Base-by-base conservation (phyloP, 78 protist species). In the Thecamonas trahens region DNA sequence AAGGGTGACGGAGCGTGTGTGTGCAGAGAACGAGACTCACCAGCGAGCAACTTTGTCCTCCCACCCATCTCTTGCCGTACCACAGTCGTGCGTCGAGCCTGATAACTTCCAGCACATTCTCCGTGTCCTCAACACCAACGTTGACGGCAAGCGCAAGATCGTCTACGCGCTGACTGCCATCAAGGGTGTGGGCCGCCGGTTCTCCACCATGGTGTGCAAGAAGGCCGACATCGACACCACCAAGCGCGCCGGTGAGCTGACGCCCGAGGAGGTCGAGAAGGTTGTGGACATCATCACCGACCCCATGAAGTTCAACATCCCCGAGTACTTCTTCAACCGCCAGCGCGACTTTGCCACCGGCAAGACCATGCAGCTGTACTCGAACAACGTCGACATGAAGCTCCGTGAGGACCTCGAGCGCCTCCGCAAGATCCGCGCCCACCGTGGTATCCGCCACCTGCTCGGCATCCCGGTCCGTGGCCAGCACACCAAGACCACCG, bases 401-500 rank as follows among this genome's bases (percentile, higher is more conserved):
- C 79, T 89, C 70, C 95, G 99, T 81, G 99, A 96, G 66, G 99
- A 95, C 73, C 65, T 97, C 47, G 98, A 96, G 90, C 84, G 97
- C 69, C 69, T 96, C 58, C 91, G 90, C 86, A 96, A 95, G 92
- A 94, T 95, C 86, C 62, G 90, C 40, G 65, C 75, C 45, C 96
- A 98, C 88, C 78, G 99, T 31, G 99, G 99, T 91, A 79, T 97
- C 44, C 86, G 97, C 55, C 99, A 98, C 88, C 74, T 73, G 84
- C 90, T 93, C 92, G 98, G 99, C 39, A 80, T 95, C 80, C 87
- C 90, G n/a, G 99, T 97, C 67, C 90, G 99, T 58, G 99, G 99
- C 71, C 99, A 98, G 89, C 97, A 91, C 93, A 98, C 99, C 54
- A 93, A 93, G 90, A 96, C 99, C 59, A 96, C 99, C 7, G 99